phyloP scores from a whole-genome alignment of 208 protist genomes.

The Hexamita inflata region DNA sequence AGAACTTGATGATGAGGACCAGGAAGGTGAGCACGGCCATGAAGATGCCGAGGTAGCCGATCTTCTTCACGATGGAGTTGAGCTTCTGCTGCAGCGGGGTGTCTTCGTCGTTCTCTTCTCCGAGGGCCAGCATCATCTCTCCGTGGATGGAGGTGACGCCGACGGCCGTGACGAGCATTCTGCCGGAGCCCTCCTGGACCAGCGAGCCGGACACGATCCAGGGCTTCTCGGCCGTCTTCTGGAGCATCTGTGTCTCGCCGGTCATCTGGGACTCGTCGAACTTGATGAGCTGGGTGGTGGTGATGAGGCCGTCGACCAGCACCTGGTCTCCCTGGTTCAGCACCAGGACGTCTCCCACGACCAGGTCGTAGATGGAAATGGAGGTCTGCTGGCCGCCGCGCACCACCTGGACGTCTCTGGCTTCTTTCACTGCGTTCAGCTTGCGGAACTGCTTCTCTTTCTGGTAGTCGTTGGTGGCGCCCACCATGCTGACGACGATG shows the following conservation, averaged over 20 bases:
- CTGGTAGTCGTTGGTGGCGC: conserved; percentile 71
- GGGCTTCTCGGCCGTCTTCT: conserved; percentile 57
- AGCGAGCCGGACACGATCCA: conserved; percentile 65
- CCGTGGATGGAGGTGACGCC: conserved; percentile 65
- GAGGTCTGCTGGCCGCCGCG: conserved; percentile 38
- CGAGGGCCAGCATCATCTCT: conserved; percentile 42
- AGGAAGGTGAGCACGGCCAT: conserved; percentile 60
- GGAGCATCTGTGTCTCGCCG: conserved; percentile 69
- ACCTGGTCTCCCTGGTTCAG: conserved; percentile 66
- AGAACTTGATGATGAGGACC: conserved; percentile 34
- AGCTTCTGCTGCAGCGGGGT: conserved; percentile 74
- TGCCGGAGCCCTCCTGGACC: conserved; percentile 47
- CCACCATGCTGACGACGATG: conserved; percentile 68
- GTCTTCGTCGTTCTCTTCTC: conserved; percentile 50
- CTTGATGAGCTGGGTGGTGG: conserved; percentile 57
- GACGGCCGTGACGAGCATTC: conserved; percentile 57
- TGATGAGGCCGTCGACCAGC: conserved; percentile 66
- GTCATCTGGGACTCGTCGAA: conserved; percentile 71
- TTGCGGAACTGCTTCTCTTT: conserved; percentile 77
- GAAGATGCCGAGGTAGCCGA: conserved; percentile 62
- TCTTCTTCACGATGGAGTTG: conserved; percentile 57
- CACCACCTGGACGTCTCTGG: conserved; percentile 56
- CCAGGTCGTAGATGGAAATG: conserved; percentile 55
- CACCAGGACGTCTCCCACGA: conserved; percentile 63
- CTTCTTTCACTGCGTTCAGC: conserved; percentile 68